Evolutionary conservation across 345 rosid species (phyloP).

Genomic region (Carallia pectinifolia): DNA sequence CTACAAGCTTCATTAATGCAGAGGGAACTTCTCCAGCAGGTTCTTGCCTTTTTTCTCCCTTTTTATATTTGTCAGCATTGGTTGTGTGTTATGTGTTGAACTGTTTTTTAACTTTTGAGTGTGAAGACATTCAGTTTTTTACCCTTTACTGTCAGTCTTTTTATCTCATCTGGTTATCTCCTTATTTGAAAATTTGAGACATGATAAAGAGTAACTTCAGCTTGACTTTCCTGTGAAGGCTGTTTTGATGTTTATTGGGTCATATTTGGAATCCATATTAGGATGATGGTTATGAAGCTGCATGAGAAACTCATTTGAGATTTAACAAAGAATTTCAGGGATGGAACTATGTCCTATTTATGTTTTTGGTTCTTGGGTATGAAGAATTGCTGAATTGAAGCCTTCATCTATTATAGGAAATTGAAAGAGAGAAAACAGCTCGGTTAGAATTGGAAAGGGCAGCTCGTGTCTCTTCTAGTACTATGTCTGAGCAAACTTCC

Average conservation of each 20-base stretch:
- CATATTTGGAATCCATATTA: background rate
- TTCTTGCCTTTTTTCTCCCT: conserved; percentile 22
- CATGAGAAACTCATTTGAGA: background rate
- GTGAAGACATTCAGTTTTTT: too few species aligned
- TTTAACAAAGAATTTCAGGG: background rate
- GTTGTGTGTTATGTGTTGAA: background rate
- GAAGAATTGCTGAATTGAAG: background rate
- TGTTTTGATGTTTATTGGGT: conserved; percentile 2
- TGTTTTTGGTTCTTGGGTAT: background rate
- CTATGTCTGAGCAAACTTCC: conserved; percentile 58
- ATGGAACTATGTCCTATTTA: background rate
- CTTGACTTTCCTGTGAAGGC: background rate
- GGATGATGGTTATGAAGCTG: background rate
- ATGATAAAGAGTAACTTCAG: background rate
- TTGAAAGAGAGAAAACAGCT: conserved; percentile 86
- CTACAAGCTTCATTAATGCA: conserved; percentile 76
- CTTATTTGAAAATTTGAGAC: too few species aligned
- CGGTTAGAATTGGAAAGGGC: conserved; percentile 82
- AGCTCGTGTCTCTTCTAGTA: conserved; percentile 45
- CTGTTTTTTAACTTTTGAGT: background rate
- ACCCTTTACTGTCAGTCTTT: too few species aligned
- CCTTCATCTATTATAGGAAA: conserved; percentile 49
- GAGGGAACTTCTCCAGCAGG: conserved; percentile 86
- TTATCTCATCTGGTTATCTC: too few species aligned
- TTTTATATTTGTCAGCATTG: background rate